Conservation (phyloP, 441 rosid species). For the Eruca vesicaria region DNA sequence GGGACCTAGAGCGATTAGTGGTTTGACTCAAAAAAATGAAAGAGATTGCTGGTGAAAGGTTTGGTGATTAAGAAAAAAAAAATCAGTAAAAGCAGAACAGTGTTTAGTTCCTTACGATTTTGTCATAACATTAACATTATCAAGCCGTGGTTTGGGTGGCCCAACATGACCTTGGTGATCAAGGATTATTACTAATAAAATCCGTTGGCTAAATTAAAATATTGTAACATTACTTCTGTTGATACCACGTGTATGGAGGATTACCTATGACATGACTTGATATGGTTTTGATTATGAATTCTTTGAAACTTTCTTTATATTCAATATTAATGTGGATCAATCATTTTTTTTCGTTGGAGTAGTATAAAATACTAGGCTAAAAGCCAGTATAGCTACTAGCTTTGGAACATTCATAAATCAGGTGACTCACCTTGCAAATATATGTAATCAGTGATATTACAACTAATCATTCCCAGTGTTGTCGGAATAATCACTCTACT, state of each 20-base stretch:
- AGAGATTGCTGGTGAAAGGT: neutral
- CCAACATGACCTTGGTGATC: constrained; percentile 28
- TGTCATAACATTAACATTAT: neutral
- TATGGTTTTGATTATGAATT: constrained; percentile 12
- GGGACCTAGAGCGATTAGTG: neutral
- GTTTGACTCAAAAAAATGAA: neutral
- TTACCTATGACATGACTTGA: neutral
- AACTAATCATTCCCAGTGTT: constrained; percentile 22
- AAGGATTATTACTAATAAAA: constrained; percentile 6
- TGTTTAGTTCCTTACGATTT: neutral
- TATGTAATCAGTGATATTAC: neutral
- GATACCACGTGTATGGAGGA: constrained; percentile 16
- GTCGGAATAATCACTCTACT: neutral
- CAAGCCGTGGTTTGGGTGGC: constrained; percentile 17
- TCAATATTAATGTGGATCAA: neutral
- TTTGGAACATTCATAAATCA: constrained; percentile 10
- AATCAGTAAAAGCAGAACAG: neutral
- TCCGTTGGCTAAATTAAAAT: neutral
- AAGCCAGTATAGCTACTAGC: neutral
- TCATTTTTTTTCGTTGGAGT: neutral
- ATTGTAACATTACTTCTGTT: neutral
- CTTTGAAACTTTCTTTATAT: neutral
- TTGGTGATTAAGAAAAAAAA: neutral
- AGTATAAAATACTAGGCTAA: constrained; percentile 2
- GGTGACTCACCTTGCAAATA: constrained; percentile 9